phyloP scores from a whole-genome alignment of 495 filamentous ascomycete genomes.

The Gamarada debralockiae region DNA sequence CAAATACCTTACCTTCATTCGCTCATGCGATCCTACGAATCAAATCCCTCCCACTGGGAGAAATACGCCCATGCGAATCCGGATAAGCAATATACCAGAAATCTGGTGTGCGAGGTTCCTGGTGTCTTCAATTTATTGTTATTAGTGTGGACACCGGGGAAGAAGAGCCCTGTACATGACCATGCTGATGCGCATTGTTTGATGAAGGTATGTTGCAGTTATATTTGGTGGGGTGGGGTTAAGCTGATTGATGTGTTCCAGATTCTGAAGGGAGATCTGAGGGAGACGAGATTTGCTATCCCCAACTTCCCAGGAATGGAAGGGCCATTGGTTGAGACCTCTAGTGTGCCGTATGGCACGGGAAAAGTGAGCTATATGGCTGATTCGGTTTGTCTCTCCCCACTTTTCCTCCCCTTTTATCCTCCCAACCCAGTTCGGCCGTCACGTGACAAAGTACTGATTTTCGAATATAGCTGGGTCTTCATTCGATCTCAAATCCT shows the following conservation, averaged over 20 bases:
- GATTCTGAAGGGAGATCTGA: constrained; percentile 69
- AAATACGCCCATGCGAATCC: constrained; percentile 63
- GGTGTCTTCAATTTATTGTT: constrained; percentile 55
- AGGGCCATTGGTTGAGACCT: constrained; percentile 14
- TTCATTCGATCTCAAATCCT: constrained; percentile 78
- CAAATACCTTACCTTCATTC: constrained; percentile 10
- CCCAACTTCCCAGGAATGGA: constrained; percentile 41
- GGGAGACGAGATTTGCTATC: constrained; percentile 76
- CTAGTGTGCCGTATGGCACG: constrained; percentile 4
- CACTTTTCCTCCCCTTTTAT: neutral
- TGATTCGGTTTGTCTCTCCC: constrained; percentile 38
- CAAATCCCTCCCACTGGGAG: constrained; percentile 56
- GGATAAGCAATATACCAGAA: constrained; percentile 72
- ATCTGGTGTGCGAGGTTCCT: constrained; percentile 74
- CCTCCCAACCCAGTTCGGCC: neutral
- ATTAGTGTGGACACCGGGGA: constrained; percentile 91
- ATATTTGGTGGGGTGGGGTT: neutral
- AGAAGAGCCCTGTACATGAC: constrained; percentile 81
- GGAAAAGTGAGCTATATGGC: constrained; percentile 76
- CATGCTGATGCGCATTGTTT: constrained; percentile 79
- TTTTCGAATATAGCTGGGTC: constrained; percentile 57
- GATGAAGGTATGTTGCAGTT: constrained; percentile 38
- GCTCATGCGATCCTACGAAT: constrained; percentile 16
- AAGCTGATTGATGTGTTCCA: constrained; percentile 16
- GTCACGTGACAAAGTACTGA: constrained; percentile 3